A percentile compares a stretch with the other conserved stretches of the same genome.
Evolutionary conservation across 2,329 filamentous ascomycete species (phyloP).

Genomic region (Exophiala dermatitidis): DNA sequence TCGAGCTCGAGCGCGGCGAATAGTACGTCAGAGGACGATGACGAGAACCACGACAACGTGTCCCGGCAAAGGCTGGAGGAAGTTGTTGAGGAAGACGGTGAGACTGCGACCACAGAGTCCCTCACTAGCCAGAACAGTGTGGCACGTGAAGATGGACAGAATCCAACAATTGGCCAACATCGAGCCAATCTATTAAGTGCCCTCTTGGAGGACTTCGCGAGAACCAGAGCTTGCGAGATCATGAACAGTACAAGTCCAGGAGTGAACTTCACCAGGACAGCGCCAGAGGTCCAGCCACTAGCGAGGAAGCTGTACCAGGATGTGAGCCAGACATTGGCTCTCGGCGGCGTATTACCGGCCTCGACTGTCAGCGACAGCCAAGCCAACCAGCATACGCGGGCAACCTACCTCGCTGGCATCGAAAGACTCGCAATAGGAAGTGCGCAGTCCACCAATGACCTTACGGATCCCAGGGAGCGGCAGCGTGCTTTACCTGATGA

Average conservation of each 20-base stretch:
- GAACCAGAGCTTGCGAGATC: conserved; percentile 39
- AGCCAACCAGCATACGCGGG: conserved; percentile 12
- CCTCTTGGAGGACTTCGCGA: conserved; percentile 41
- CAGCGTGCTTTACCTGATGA: conserved; percentile 12
- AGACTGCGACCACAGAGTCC: conserved; percentile 20
- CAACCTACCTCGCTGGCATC: conserved; percentile 37
- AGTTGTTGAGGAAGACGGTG: conserved; percentile 6
- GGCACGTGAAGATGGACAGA: conserved; percentile 13
- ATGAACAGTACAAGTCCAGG: conserved; percentile 36
- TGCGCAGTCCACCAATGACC: conserved; percentile 32
- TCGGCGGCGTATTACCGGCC: conserved; percentile 36
- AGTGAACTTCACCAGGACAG: conserved; percentile 36
- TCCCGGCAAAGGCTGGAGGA: conserved; percentile 1
- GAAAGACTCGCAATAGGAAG: conserved; percentile 36
- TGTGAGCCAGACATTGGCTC: conserved; percentile 38
- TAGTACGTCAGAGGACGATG: conserved; percentile 4
- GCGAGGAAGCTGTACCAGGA: conserved; percentile 37
- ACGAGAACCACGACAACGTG: background rate
- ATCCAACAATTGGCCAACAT: conserved; percentile 15
- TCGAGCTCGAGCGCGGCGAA: conserved; percentile 15
- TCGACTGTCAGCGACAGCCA: conserved; percentile 34
- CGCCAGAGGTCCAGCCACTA: conserved; percentile 38
- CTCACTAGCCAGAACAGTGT: conserved; percentile 21
- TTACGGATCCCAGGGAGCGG: background rate
- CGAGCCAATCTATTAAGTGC: conserved; percentile 37